A percentile compares a stretch with the other conserved stretches of the same genome.
Evolutionary conservation across 805 yeast genomes (phyloP).

Genomic region (Wickerhamiella bombiphila): DNA sequence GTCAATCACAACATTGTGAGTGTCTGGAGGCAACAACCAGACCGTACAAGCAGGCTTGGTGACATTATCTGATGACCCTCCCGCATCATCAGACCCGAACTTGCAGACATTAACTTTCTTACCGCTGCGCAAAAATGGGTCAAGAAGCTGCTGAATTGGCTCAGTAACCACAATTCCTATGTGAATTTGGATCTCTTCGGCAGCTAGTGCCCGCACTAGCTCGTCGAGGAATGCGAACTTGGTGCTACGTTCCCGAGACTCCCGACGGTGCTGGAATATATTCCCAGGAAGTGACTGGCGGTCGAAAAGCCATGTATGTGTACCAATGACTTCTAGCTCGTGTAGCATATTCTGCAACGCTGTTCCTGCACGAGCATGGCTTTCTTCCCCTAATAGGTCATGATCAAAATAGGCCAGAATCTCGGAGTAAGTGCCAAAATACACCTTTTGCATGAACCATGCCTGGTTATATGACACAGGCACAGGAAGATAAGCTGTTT

Average conservation of each 20-base stretch:
- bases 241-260: background rate
- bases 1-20: background rate
- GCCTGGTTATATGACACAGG: background rate
- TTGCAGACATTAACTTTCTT: too few relatives aligned
- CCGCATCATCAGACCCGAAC: too few relatives aligned
- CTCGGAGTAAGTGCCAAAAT: conserved; percentile 2
- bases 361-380: background rate
- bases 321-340: background rate
- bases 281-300: background rate
- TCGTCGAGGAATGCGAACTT: background rate
- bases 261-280: background rate
- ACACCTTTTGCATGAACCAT: background rate
- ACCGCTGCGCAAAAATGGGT: background rate
- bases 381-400: background rate
- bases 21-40: background rate
- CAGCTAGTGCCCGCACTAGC: background rate
- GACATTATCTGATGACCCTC: too few relatives aligned
- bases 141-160: background rate
- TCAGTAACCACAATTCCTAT: background rate
- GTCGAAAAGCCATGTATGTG: background rate
- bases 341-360: background rate
- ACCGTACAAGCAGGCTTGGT: background rate
- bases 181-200: background rate
- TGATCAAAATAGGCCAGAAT: background rate
- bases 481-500: too few relatives aligned